phyloP scores from a whole-genome alignment of 768 basidiomycete genomes.

The Rhodocollybia butyracea region DNA sequence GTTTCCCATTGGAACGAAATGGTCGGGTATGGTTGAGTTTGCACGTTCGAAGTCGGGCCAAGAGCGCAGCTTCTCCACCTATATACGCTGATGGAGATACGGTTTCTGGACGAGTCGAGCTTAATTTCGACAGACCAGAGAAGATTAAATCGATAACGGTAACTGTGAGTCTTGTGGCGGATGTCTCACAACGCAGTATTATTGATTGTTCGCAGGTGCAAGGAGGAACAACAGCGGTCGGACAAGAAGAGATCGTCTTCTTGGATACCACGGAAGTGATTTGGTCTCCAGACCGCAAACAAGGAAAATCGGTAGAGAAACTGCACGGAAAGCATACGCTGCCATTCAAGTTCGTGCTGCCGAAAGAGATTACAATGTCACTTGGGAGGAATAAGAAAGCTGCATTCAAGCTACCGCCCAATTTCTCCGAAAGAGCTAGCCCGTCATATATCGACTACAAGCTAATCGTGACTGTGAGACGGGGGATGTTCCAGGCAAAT shows the following conservation, averaged over 20 bases:
- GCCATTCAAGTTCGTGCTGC: conserved; percentile 47
- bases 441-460: conserved; percentile 57
- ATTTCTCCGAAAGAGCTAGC: conserved; percentile 53
- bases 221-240: conserved; percentile 49
- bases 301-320: conserved; percentile 29
- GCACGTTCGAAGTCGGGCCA: conserved; percentile 44
- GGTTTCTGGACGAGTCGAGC: conserved; percentile 47
- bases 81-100: conserved; percentile 45
- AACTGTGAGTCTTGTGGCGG: conserved; percentile 31
- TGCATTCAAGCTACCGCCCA: conserved; percentile 44
- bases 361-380: conserved; percentile 35
- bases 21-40: conserved; percentile 48
- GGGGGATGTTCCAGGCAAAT: conserved; percentile 45
- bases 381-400: conserved; percentile 32
- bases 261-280: conserved; percentile 38
- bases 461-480: conserved; percentile 45
- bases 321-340: conserved; percentile 43
- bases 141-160: conserved; percentile 45
- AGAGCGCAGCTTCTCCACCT: conserved; percentile 34
- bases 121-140: conserved; percentile 48
- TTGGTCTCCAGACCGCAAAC: conserved; percentile 33
- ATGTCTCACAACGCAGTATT: neutral
- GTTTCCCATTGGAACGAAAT: conserved; percentile 40
- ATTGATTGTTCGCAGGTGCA: conserved; percentile 30
- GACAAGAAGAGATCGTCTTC: conserved; percentile 51